Evolutionary conservation across 306 rosid species (phyloP).

Genomic region (Herpetospermum pedunculosum): DNA sequence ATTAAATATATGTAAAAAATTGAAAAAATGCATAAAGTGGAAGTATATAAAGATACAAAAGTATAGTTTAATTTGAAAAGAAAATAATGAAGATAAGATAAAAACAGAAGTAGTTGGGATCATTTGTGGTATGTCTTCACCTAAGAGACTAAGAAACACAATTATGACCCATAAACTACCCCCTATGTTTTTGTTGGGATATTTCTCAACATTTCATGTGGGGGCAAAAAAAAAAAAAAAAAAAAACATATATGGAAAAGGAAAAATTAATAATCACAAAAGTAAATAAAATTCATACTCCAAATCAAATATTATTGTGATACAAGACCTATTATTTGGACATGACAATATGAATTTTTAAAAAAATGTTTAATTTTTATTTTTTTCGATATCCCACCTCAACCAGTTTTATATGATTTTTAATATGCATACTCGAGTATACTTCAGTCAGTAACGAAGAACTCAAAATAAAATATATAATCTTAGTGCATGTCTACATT

Average conservation of each 20-base stretch:
- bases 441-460: no score
- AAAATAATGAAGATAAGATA: neutral
- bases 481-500: neutral
- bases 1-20: neutral
- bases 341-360: neutral
- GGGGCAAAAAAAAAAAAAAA: neutral
- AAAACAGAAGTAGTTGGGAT: constrained; percentile 1
- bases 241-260: neutral
- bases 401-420: neutral
- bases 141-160: constrained; percentile 10
- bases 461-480: no score
- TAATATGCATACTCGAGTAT: neutral
- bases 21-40: neutral
- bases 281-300: neutral
- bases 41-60: neutral
- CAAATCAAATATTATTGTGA: neutral
- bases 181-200: neutral
- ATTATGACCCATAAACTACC: constrained; percentile 5
- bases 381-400: neutral
- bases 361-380: no score
- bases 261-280: neutral
- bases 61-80: neutral
- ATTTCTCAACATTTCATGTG: constrained; percentile 11
- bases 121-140: constrained; percentile 1
- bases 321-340: neutral